Evolutionary conservation across 2,329 filamentous ascomycete species (phyloP), one percentile per base, ranked within the genome.

Genomic region (Penicillium sp.): DNA sequence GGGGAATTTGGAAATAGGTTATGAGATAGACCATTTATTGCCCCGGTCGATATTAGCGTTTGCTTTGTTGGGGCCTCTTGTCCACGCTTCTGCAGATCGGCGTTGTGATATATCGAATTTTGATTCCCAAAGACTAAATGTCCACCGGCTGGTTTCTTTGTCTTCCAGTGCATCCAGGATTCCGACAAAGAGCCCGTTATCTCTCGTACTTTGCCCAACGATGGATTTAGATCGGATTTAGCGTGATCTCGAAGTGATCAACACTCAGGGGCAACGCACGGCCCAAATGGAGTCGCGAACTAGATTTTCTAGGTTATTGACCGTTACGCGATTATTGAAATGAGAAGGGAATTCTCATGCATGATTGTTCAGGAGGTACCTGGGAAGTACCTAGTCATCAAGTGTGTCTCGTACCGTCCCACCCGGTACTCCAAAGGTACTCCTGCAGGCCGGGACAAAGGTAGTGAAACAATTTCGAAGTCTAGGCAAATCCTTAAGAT

Each of bases 201-300:
- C 8, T 4, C 24, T 9, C 24, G 11, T 39, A 31, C 31, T 34
- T 44, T 27, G n/a, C 7, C 39, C 21, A 21, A 40, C 13, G 34
- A 36, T 36, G 11, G 34, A 14, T 42, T 18, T 34, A 27, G 36
- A 52, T 52, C 34, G 11, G 13, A 16, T 31, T 46, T 44, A 49
- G 40, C 16, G 48, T 43, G 44, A 53, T 48, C 38, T 53, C 38
- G 18, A 34, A 11, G 21, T 39, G 51, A 54, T 54, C 51, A 48
- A 48, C 51, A 44, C 5, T 54, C 52, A 54, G 52, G 52, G 52
- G 52, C 52, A 49, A 45, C 21, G 47, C 52, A 54, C 51, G 46
- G 51, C n/a, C 51, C 46, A 49, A 49, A 6, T 22, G 24, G 22
- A 42, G 42, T 36, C 24, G 32, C 18, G 24, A 52, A 42, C 31